phyloP scores from a whole-genome alignment of 768 basidiomycete genomes.

The Thelephora ganbajun region DNA sequence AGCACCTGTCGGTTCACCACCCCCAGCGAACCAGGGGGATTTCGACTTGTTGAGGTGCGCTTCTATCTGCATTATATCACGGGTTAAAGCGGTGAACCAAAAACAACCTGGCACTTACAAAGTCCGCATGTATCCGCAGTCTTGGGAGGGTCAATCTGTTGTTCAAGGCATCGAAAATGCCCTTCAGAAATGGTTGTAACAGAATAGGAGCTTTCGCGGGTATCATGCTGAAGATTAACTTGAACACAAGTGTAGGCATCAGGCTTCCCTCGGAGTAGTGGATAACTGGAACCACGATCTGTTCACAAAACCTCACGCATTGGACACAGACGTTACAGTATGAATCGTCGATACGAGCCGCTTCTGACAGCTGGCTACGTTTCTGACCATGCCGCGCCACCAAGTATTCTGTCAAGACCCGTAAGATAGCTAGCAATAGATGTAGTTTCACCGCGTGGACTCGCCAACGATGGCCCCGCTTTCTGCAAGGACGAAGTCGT shows the following conservation, averaged over 20 bases:
- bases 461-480: constrained; percentile 23
- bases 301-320: background rate
- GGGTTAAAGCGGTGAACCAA: background rate
- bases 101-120: constrained; percentile 9
- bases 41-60: constrained; percentile 18
- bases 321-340: constrained; percentile 13
- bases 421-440: background rate
- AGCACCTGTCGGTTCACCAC: constrained; percentile 25
- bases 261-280: constrained; percentile 22
- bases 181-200: constrained; percentile 15
- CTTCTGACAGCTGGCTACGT: constrained; percentile 11
- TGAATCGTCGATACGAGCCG: constrained; percentile 15
- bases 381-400: constrained; percentile 20
- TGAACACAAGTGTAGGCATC: constrained; percentile 21
- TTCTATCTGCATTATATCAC: constrained; percentile 20
- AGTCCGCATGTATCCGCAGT: constrained; percentile 13
- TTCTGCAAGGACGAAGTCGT: constrained; percentile 22
- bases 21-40: constrained; percentile 22
- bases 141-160: constrained; percentile 13
- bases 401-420: constrained; percentile 20
- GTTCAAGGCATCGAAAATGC: constrained; percentile 8
- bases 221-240: constrained; percentile 17
- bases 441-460: constrained; percentile 6
- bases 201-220: constrained; percentile 18
- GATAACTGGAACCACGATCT: constrained; percentile 9